Evolutionary conservation across 768 basidiomycete species (phyloP).

Genomic region (Dictyophora rubrovolvata): DNA sequence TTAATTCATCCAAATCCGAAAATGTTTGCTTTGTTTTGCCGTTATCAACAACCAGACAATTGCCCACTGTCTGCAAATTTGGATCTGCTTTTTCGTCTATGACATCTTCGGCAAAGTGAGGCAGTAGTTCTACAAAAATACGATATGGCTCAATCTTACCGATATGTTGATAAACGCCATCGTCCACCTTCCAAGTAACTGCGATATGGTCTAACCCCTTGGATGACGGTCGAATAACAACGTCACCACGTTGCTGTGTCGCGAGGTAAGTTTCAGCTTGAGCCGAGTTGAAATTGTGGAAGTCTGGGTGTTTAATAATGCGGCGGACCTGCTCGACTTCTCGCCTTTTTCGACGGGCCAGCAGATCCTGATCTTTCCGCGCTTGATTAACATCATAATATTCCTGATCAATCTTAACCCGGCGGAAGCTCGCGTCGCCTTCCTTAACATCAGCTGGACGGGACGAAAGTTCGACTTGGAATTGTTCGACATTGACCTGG

Average conservation of each 20-base stretch:
- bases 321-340: constrained; percentile 71
- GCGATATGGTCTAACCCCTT: constrained; percentile 90
- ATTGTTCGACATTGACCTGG: constrained; percentile 51
- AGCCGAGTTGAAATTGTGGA: constrained; percentile 85
- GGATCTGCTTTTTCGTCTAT: constrained; percentile 71
- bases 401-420: constrained; percentile 42
- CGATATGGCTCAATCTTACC: constrained; percentile 38
- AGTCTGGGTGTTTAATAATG: constrained; percentile 95
- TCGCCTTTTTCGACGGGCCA: constrained; percentile 74
- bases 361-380: constrained; percentile 59
- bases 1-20: constrained; percentile 90
- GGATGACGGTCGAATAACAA: constrained; percentile 92
- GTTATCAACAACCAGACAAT: constrained; percentile 58
- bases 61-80: constrained; percentile 52
- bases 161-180: constrained; percentile 92
- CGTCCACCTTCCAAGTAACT: constrained; percentile 98
- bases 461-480: constrained; percentile 67
- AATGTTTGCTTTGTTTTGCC: constrained; percentile 55
- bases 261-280: constrained; percentile 88
- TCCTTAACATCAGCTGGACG: constrained; percentile 48
- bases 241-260: constrained; percentile 88
- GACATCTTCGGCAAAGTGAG: constrained; percentile 45
- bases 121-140: background rate
- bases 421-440: constrained; percentile 55
- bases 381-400: constrained; percentile 56